These are phyloP conservation scores for Cladosporium phlei DNA, from an alignment of 2,329 filamentous ascomycete genomes.

Conservation along the genomic window DNA sequence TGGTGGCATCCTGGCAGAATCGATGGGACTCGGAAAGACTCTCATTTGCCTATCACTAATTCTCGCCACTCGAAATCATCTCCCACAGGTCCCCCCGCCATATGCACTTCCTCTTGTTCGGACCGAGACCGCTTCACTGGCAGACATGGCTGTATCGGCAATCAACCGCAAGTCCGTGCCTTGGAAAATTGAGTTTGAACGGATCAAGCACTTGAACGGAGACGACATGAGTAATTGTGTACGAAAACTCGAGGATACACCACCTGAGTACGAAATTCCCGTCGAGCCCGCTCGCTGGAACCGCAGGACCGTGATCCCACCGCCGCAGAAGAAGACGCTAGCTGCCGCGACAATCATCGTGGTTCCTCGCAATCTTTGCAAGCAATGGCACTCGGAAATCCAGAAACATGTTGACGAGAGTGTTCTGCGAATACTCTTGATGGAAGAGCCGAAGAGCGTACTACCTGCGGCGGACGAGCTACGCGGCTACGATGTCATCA, in stretches of 20 bases:
- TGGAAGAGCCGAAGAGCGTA: constrained; percentile 49
- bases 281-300: constrained; percentile 37
- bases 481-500: constrained; percentile 65
- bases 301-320: constrained; percentile 36
- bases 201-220: constrained; percentile 43
- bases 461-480: constrained; percentile 59
- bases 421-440: constrained; percentile 57
- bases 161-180: constrained; percentile 64
- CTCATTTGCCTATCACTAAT: constrained; percentile 72
- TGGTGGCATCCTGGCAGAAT: constrained; percentile 75
- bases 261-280: constrained; percentile 39
- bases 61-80: constrained; percentile 67
- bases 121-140: constrained; percentile 55
- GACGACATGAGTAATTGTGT: constrained; percentile 51
- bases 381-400: constrained; percentile 82
- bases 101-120: constrained; percentile 46
- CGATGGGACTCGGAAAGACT: constrained; percentile 81
- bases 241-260: constrained; percentile 42
- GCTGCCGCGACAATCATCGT: constrained; percentile 70
- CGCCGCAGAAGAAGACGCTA: constrained; percentile 54
- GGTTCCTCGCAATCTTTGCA: constrained; percentile 75
- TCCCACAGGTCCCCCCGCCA: constrained; percentile 60
- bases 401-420: constrained; percentile 62
- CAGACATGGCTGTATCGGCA: constrained; percentile 70
- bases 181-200: constrained; percentile 63